Evolutionary conservation across 2,329 filamentous ascomycete species (phyloP).

Genomic region (Apiospora marii): DNA sequence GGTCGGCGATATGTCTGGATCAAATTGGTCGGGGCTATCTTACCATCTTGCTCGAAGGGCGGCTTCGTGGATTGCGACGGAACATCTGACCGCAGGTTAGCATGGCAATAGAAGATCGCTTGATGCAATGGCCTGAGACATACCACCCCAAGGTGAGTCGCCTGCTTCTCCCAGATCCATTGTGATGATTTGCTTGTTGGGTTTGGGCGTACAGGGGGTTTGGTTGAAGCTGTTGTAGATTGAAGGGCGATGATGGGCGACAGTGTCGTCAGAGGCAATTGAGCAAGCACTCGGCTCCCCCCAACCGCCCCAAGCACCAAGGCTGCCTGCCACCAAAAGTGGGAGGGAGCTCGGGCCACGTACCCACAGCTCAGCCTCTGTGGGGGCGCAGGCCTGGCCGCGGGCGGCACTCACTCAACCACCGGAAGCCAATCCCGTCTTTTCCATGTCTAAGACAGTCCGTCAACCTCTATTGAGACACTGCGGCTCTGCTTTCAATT

Average conservation of each 20-base stretch:
- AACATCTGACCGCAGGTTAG: constrained; percentile 44
- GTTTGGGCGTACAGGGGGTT: not conserved
- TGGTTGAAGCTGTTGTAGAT: constrained; percentile 6
- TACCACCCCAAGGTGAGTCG: constrained; percentile 56
- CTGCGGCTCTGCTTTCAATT: not conserved
- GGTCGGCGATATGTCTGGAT: not conserved
- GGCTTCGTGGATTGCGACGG: constrained; percentile 48
- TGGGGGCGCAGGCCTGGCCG: not conserved
- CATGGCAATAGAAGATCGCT: constrained; percentile 7
- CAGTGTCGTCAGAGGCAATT: constrained; percentile 21
- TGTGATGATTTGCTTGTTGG: constrained; percentile 24
- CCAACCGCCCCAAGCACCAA: constrained; percentile 8
- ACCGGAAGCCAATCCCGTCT: not conserved
- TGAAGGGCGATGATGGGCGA: constrained; percentile 13
- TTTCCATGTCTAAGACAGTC: not conserved
- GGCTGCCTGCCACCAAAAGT: constrained; percentile 16
- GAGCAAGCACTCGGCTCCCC: not conserved
- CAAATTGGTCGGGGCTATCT: constrained; percentile 13
- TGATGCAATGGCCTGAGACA: constrained; percentile 30
- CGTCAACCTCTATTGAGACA: not conserved
- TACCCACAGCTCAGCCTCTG: not conserved
- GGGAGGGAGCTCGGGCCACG: constrained; percentile 14
- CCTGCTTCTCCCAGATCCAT: constrained; percentile 54
- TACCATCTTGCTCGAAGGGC: constrained; percentile 38
- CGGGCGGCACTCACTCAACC: not conserved